phyloP scores from a whole-genome alignment of 1,284 basidiomycete species.

The Athelia psychrophila region DNA sequence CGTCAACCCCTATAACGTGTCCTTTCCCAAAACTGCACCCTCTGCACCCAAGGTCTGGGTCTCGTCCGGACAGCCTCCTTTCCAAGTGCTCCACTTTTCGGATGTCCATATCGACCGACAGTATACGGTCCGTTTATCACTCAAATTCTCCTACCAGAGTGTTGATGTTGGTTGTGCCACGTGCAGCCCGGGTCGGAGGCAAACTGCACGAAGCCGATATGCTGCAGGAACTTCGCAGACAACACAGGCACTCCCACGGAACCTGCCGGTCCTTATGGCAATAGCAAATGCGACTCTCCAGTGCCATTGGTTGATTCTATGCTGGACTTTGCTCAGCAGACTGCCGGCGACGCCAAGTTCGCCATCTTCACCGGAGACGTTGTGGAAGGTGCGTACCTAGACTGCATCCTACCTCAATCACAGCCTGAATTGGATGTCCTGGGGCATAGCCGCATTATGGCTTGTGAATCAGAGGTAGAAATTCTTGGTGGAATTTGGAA shows the following conservation, averaged over 20 bases:
- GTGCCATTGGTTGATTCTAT: conserved; percentile 46
- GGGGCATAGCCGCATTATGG: conserved; percentile 40
- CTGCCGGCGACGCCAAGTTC: conserved; percentile 39
- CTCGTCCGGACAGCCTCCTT: conserved; percentile 38
- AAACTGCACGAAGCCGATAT: conserved; percentile 56
- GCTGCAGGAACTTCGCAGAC: conserved; percentile 50
- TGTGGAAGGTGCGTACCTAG: conserved; percentile 44
- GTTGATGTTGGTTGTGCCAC: not conserved
- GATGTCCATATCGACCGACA: conserved; percentile 53
- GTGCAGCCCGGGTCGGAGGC: conserved; percentile 45
- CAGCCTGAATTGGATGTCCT: not conserved
- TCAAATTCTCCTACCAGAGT: not conserved
- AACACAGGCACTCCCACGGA: conserved; percentile 30
- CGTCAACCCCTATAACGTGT: conserved; percentile 39
- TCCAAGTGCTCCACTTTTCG: conserved; percentile 51
- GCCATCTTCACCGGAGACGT: conserved; percentile 63
- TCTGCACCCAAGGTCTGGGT: conserved; percentile 29
- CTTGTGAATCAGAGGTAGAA: conserved; percentile 39
- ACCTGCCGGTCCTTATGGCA: conserved; percentile 45
- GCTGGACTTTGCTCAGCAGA: conserved; percentile 37
- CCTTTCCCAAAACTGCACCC: conserved; percentile 40
- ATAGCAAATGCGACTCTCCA: conserved; percentile 48
- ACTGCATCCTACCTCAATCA: not conserved
- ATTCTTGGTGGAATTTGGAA: too few species aligned
- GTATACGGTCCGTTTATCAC: conserved; percentile 37